Evolutionary conservation across 2,329 filamentous ascomycete species (phyloP), one percentile per base, ranked within the genome.

Genomic region (Sporothrix globosa): DNA sequence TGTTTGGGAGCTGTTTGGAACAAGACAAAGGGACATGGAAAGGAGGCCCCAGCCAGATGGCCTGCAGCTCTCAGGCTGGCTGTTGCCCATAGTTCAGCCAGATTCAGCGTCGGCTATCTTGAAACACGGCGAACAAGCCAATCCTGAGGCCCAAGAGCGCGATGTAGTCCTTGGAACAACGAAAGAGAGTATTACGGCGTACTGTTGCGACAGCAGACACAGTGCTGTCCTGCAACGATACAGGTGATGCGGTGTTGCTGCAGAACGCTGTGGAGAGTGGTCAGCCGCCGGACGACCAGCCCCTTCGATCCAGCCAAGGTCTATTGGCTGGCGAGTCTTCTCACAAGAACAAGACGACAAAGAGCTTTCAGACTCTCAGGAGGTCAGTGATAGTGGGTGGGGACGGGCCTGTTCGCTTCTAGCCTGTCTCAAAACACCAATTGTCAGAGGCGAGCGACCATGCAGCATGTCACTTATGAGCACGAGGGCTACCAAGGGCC

Each of bases 381-480:
- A 54, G 24, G 11, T 10, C 50, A 1, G 11, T 10, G 19, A 21
- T 14, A 21, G 24, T 21, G 21, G 52, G 3, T 9, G 2, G 6
- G n/a, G 10, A 30, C 27, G 27, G 24, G 46, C 24, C 27, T 17
- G 27, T 44, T 27, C 34, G 34, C 34, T 24, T 44, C 13, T 19
- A 19, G 34, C 30, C 53, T 67, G 21, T 70, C 54, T 30, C 58
- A 44, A 71, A 71, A 68, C 69, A 71, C 65, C 39, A 71, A 56
- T 48, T 71, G 69, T 71, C 56, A 44, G 69, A 71, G 63, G 54
- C 30, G 4, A 54, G 69, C 56, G 39, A n/a, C 63, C 61, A 56
- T 53, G 54, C 19, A 46, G 65, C 63, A 52, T 17, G 34, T 34
- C 34, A 34, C 34, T 34, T 34, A 1, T 7, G 6, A 50, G 7